These are phyloP conservation scores for Hortiboletus campestris DNA, from an alignment of 768 basidiomycete genomes.

Conservation along the genomic window DNA sequence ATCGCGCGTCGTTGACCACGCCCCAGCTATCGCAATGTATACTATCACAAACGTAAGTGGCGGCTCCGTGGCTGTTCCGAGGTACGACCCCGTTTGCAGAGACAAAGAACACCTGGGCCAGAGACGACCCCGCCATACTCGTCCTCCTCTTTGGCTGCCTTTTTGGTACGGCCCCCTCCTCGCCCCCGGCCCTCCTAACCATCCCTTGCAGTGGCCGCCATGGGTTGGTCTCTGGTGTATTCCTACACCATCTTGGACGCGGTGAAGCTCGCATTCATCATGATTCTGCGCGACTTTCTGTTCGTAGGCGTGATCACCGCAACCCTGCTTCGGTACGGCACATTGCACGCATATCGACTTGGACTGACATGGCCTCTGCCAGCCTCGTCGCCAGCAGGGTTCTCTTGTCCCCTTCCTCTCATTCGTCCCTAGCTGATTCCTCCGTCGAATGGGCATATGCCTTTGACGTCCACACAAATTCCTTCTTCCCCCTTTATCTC, in stretches of 20 bases:
- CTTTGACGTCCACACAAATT: conserved; percentile 95
- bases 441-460: conserved; percentile 91
- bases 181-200: neutral
- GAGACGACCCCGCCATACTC: conserved; percentile 95
- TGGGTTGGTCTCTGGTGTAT: conserved; percentile 87
- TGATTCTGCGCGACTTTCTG: conserved; percentile 90
- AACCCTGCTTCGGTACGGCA: conserved; percentile 66
- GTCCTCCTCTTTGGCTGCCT: conserved; percentile 81
- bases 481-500: conserved; percentile 93
- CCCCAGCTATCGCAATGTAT: conserved; percentile 87
- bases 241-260: conserved; percentile 55
- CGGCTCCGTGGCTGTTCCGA: neutral
- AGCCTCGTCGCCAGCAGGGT: conserved; percentile 74
- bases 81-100: conserved; percentile 45
- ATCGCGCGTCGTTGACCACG: conserved; percentile 11
- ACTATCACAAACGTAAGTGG: conserved; percentile 90
- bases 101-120: conserved; percentile 97
- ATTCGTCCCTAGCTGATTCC: conserved; percentile 67
- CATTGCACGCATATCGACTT: neutral
- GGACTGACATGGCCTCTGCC: conserved; percentile 14
- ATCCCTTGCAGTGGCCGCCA: conserved; percentile 58
- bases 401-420: conserved; percentile 68
- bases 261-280: conserved; percentile 66
- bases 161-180: conserved; percentile 43
- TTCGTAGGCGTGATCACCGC: conserved; percentile 72